Conservation (phyloP, 2,329 filamentous ascomycete genomes). For the Ciborinia camelliae region DNA sequence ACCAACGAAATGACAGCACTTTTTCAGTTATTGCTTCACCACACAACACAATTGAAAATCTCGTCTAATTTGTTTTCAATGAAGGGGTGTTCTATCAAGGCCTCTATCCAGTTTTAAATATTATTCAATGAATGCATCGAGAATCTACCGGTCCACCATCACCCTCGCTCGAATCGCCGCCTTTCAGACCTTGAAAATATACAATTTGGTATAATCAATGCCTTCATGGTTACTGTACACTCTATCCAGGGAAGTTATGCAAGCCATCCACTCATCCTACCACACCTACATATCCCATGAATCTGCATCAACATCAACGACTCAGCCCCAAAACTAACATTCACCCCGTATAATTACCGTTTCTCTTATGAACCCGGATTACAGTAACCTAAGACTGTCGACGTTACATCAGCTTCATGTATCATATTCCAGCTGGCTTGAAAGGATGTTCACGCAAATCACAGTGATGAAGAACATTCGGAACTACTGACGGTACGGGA, state of each 20-base stretch:
- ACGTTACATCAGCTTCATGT: slow-evolving; percentile 6
- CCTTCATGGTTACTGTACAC: background rate
- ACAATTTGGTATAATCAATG: background rate
- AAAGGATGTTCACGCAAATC: background rate
- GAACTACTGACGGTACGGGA: background rate
- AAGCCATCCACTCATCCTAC: slow-evolving; percentile 10
- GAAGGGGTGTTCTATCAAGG: background rate
- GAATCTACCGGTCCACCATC: background rate
- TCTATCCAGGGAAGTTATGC: background rate
- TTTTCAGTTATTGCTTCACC: background rate
- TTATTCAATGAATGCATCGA: background rate
- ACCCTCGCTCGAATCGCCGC: background rate
- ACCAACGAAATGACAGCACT: background rate
- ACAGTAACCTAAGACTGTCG: background rate
- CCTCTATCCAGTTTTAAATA: background rate
- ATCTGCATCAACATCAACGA: slow-evolving; percentile 10
- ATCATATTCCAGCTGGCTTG: slow-evolving; percentile 9
- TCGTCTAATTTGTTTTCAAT: slow-evolving; percentile 1
- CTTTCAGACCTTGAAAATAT: background rate
- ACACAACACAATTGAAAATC: background rate
- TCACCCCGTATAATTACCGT: slow-evolving; percentile 13
- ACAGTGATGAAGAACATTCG: background rate
- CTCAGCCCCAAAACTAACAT: slow-evolving; percentile 13
- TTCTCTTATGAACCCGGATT: background rate
- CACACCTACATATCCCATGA: slow-evolving; percentile 8